A percentile compares a stretch with the other conserved stretches of the same genome.
These are phyloP conservation scores for Scutellaria baicalensis DNA, from an alignment of 257 asterid genomes.

Conservation along the genomic window DNA sequence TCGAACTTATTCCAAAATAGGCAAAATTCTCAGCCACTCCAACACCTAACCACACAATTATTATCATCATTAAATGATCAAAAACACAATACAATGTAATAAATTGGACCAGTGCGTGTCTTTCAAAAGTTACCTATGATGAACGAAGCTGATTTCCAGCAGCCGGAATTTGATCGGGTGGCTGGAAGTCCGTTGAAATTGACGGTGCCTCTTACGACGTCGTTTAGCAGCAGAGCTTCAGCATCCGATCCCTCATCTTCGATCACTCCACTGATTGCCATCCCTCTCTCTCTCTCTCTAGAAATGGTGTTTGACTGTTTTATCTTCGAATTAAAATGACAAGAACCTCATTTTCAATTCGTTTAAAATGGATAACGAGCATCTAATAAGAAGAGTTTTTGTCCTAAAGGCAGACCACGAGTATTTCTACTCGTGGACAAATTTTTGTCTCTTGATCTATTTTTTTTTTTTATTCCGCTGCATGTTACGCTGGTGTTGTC, in stretches of 20 bases:
- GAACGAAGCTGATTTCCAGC: constrained; percentile 37
- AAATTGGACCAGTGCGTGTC: too few relatives aligned
- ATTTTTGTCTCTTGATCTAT: too few relatives aligned
- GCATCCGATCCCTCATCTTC: constrained; percentile 1
- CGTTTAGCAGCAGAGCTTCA: constrained; percentile 17
- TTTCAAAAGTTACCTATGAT: constrained; percentile 14
- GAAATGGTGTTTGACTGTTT: too few relatives aligned
- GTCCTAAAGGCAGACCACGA: too few relatives aligned
- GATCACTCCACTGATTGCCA: background rate
- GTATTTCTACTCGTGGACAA: too few relatives aligned
- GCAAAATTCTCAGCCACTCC: constrained; percentile 3
- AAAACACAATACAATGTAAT: too few relatives aligned
- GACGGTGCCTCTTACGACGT: constrained; percentile 10
- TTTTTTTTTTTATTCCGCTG: too few relatives aligned
- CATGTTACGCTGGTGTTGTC: too few relatives aligned
- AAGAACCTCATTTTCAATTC: too few relatives aligned
- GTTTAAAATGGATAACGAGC: too few relatives aligned
- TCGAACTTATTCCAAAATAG: constrained; percentile 13
- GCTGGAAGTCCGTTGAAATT: constrained; percentile 22
- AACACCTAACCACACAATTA: background rate
- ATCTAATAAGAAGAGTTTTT: too few relatives aligned
- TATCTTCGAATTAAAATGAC: too few relatives aligned
- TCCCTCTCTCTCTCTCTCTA: background rate
- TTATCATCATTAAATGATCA: background rate
- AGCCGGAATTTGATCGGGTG: constrained; percentile 31